Evolutionary conservation across 345 rosid genomes (phyloP).

Genomic region (Eucalyptus microcorys): DNA sequence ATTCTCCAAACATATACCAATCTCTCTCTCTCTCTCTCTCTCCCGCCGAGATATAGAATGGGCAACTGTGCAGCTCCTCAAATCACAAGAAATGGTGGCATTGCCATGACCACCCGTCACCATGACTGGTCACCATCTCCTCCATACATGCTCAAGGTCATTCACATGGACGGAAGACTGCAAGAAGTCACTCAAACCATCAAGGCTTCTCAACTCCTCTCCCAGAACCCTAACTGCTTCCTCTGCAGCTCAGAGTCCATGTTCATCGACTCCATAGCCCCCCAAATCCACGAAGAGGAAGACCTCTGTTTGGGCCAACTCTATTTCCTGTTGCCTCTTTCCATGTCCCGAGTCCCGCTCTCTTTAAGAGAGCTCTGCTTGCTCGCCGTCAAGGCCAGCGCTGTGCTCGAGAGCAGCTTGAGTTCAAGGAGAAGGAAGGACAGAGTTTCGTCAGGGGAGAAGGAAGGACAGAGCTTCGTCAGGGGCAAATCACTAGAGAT

Average conservation of each 20-base stretch:
- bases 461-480: not conserved
- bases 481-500: not conserved
- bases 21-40: not conserved
- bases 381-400: slow-evolving; percentile 32
- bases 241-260: slow-evolving; percentile 33
- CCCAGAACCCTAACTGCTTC: slow-evolving; percentile 19
- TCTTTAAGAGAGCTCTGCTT: slow-evolving; percentile 24
- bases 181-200: slow-evolving; percentile 16
- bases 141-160: slow-evolving; percentile 12
- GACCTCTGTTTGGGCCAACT: slow-evolving; percentile 30
- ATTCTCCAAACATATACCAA: not conserved
- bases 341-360: slow-evolving; percentile 3
- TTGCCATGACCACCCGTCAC: not conserved
- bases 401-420: not conserved
- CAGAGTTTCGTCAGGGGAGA: not conserved
- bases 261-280: slow-evolving; percentile 7
- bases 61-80: slow-evolving; percentile 28
- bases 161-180: slow-evolving; percentile 24
- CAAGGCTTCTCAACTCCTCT: slow-evolving; percentile 13
- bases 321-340: slow-evolving; percentile 35
- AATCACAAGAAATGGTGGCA: not conserved
- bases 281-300: slow-evolving; percentile 11
- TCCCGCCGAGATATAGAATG: not conserved
- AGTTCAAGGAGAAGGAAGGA: not conserved
- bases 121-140: not conserved